Evolutionary conservation across 257 asterid genomes (phyloP), one percentile per base, ranked within the genome.

Genomic region (Lithospermum erythrorhizon): DNA sequence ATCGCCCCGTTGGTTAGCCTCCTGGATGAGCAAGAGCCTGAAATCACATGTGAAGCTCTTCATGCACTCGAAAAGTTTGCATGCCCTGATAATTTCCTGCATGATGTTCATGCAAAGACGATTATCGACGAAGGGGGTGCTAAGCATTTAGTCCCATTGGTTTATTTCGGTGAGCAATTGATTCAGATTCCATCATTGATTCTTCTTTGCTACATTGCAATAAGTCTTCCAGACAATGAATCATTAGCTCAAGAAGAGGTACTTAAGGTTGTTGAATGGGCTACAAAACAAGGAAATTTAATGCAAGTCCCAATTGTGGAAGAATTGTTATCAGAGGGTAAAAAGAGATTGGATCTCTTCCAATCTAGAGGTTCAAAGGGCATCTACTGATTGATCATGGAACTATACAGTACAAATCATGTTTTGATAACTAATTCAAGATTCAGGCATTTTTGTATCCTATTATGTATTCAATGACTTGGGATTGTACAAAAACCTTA

Each of bases 311-410:
- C 79, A 9, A 65, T 58, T 0, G 69, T 84, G 4, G 78, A 70
- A 15, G 70, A 69, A 5, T 67, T 84, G 22, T 87, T 74, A 2
- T 68, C 32, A 10, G 95, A 87, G 66, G 90, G 78, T 16, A 87
- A 82, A 66, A 82, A 72, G 68, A 84, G 87, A 57, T 68, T 84
- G 73, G 89, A 79, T 61, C 81, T 84, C 21, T 87, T 84, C 60
- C 94, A 87, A 54, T 77, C 94, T 2, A 82, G 88, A 69, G 75
- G 70, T 9, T 61, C 87, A 1, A 81, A 77, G 52, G 78, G 72
- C 25, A 75, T 74, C 71, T 73, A 71, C 57, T 85, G 70, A 79
- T 41, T 41, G 17, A 41, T 41, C 18, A 41, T 3, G 14, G 16
- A 41, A 41, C 49, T 11, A n/a, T n/a, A 13, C 49, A 8, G 3